These are phyloP conservation scores for Sphagnum fallax DNA, from an alignment of 228 moss, liverwort and hornwort genomes.

Conservation along the genomic window DNA sequence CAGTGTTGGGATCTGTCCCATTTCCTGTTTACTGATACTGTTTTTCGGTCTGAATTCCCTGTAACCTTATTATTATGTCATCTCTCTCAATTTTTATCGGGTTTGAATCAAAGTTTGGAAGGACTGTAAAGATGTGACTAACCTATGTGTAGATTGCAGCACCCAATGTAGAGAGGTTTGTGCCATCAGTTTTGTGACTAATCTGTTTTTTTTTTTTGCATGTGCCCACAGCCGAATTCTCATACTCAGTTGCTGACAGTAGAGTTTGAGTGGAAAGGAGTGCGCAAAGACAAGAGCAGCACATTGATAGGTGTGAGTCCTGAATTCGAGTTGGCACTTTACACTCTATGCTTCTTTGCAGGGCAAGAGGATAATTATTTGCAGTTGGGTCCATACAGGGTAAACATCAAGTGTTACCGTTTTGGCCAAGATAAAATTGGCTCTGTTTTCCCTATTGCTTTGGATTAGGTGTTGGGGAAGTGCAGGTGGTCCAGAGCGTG, in stretches of 20 bases:
- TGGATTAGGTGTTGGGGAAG: background rate
- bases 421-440: conserved; percentile 30
- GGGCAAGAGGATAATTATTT: conserved; percentile 31
- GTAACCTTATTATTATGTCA: background rate
- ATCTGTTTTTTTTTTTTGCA: background rate
- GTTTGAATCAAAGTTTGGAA: background rate
- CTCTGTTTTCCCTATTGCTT: conserved; percentile 35
- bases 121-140: background rate
- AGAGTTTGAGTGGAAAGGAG: conserved; percentile 39
- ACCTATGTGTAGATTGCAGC: background rate
- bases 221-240: conserved; percentile 26
- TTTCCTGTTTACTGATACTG: too few species aligned
- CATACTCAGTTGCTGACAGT: conserved; percentile 30
- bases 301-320: conserved; percentile 47
- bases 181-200: background rate
- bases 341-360: conserved; percentile 32
- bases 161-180: background rate
- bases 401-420: conserved; percentile 39
- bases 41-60: too few species aligned
- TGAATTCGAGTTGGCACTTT: conserved; percentile 43
- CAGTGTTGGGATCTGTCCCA: too few species aligned
- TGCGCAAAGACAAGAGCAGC: conserved; percentile 24
- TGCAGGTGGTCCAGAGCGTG: background rate
- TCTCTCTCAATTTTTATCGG: background rate
- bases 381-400: conserved; percentile 24